phyloP scores from a whole-genome alignment of 495 filamentous ascomycete genomes.

The Neurospora tetraspora region DNA sequence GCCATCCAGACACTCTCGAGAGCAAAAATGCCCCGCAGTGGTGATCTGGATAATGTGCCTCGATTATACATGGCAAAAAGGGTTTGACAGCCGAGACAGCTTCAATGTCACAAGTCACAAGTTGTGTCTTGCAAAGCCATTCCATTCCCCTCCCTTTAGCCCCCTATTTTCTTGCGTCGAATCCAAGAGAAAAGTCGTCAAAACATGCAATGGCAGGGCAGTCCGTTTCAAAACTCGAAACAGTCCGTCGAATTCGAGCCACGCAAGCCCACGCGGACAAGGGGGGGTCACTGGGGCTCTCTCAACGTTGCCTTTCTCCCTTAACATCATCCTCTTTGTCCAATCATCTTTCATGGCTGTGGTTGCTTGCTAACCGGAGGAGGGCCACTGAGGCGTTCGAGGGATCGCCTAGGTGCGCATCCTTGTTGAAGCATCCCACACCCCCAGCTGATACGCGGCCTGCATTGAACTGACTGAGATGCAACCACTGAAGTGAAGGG shows the following conservation, averaged over 20 bases:
- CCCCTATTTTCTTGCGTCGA: not conserved
- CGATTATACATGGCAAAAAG: not conserved
- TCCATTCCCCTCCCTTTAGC: not conserved
- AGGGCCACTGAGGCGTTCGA: not conserved
- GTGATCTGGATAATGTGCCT: not conserved
- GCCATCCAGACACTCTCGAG: not conserved
- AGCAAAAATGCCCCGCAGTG: not conserved
- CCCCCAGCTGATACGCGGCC: not conserved
- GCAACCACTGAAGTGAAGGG: not conserved
- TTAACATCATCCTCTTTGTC: not conserved
- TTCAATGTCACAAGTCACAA: not conserved
- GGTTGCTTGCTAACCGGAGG: not conserved
- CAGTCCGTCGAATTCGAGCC: not conserved
- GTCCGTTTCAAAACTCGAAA: not conserved
- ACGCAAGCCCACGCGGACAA: not conserved
- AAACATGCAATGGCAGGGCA: not conserved
- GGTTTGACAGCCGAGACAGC: not conserved
- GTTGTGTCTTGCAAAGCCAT: not conserved
- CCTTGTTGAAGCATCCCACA: not conserved
- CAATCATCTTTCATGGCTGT: not conserved
- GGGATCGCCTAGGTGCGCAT: not conserved
- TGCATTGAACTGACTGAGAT: not conserved
- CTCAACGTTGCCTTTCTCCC: not conserved
- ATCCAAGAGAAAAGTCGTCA: not conserved
- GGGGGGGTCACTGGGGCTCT: not conserved